Percentiles rank a stretch among this genome's conserved stretches.
These are phyloP conservation scores for Dendrocalamus sinicus DNA, from an alignment of 176 grass and related monocot species.

Conservation along the genomic window DNA sequence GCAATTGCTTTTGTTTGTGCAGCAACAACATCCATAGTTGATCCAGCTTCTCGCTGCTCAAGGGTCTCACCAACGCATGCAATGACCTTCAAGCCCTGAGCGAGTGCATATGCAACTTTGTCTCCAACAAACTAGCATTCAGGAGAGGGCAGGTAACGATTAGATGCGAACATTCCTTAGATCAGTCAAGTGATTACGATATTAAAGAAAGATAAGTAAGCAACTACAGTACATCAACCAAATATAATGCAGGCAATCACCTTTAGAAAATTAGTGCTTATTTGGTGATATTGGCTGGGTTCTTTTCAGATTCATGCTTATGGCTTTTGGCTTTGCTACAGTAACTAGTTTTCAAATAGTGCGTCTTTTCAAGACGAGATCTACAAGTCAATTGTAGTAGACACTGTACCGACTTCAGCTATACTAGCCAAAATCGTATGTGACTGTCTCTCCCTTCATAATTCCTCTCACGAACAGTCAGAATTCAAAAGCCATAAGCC, in stretches of 20 bases:
- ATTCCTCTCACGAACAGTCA: too few relatives aligned
- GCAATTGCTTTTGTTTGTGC: slow-evolving; percentile 95
- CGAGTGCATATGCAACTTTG: slow-evolving; percentile 87
- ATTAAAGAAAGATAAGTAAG: neutral
- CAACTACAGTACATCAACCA: neutral
- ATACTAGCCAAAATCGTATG: too few relatives aligned
- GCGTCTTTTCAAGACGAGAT: too few relatives aligned
- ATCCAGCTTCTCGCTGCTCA: slow-evolving; percentile 82
- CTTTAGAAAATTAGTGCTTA: neutral
- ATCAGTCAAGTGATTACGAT: neutral
- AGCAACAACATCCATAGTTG: slow-evolving; percentile 90
- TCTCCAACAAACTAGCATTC: slow-evolving; percentile 86
- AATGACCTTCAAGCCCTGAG: slow-evolving; percentile 95
- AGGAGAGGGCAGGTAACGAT: neutral
- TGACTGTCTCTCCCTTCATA: too few relatives aligned
- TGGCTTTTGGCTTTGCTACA: too few relatives aligned
- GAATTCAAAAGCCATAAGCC: too few relatives aligned
- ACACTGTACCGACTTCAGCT: too few relatives aligned
- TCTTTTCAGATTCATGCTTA: too few relatives aligned
- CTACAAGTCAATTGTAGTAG: too few relatives aligned
- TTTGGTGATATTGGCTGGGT: neutral
- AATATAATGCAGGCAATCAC: neutral
- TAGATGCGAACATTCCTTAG: neutral
- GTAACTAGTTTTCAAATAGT: too few relatives aligned
- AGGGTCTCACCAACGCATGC: slow-evolving; percentile 97